These are phyloP conservation scores for Besnoitia besnoiti DNA, from an alignment of 169 alveolate genomes.

Conservation along the genomic window DNA sequence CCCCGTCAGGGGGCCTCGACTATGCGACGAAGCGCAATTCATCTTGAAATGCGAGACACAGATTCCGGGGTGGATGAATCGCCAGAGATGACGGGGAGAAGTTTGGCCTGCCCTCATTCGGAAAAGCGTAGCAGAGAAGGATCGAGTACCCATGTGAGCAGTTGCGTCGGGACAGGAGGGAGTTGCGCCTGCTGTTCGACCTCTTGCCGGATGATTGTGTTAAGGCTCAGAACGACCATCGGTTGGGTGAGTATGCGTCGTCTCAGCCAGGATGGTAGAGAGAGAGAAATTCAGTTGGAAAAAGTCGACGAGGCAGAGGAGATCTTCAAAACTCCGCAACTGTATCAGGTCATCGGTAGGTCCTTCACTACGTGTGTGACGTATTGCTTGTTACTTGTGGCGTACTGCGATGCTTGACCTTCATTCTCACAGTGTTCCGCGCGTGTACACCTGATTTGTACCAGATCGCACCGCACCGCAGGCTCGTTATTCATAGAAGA, in stretches of 20 bases:
- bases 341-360: conserved; percentile 61
- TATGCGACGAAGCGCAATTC: too few relatives aligned
- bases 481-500: too few relatives aligned
- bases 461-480: too few relatives aligned
- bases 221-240: conserved; percentile 45
- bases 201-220: neutral
- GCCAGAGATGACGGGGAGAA: too few relatives aligned
- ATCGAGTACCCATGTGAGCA: too few relatives aligned
- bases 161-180: neutral
- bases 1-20: too few relatives aligned
- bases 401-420: too few relatives aligned
- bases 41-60: too few relatives aligned
- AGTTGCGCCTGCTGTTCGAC: neutral
- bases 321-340: conserved; percentile 33
- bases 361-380: neutral
- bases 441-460: too few relatives aligned
- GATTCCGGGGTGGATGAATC: too few relatives aligned
- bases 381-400: neutral
- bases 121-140: neutral
- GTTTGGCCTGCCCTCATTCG: too few relatives aligned
- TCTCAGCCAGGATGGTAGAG: neutral
- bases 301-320: conserved; percentile 62
- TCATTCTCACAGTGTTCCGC: too few relatives aligned
- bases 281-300: conserved; percentile 33
- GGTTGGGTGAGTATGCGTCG: conserved; percentile 64